Conservation (phyloP, 2,329 filamentous ascomycete species). For the Gliomastix tumulicola region DNA sequence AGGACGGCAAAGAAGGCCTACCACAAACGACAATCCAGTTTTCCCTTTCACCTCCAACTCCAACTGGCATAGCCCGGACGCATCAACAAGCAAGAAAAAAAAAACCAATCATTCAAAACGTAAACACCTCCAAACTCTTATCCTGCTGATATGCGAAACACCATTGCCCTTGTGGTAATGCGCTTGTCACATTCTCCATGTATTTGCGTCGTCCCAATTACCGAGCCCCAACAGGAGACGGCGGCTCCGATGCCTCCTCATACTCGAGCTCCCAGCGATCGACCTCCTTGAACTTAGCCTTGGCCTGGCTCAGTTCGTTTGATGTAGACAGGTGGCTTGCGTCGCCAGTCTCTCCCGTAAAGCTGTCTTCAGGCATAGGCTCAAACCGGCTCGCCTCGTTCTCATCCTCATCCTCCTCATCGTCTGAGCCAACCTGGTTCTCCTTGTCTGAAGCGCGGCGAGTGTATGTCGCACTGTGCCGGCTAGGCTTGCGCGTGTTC, state of each 20-base stretch:
- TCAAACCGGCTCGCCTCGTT: slow-evolving; percentile 31
- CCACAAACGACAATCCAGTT: too few species aligned
- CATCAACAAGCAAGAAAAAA: too few species aligned
- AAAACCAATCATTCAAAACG: too few species aligned
- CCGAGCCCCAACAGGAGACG: slow-evolving; percentile 30
- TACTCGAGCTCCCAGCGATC: slow-evolving; percentile 63
- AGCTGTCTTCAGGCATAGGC: slow-evolving; percentile 37
- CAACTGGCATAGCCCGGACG: too few species aligned
- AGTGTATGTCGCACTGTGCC: slow-evolving; percentile 35
- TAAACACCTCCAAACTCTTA: too few species aligned
- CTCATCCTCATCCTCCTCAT: slow-evolving; percentile 25
- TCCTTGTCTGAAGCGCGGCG: slow-evolving; percentile 50
- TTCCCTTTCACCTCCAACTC: too few species aligned
- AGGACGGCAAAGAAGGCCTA: too few species aligned
- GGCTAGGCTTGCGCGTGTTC: slow-evolving; percentile 13
- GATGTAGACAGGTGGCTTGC: slow-evolving; percentile 27
- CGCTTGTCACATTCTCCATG: not conserved
- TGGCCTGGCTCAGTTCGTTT: slow-evolving; percentile 50
- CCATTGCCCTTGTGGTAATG: too few species aligned
- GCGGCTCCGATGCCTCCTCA: slow-evolving; percentile 51
- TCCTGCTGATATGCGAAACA: too few species aligned
- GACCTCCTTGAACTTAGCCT: slow-evolving; percentile 61
- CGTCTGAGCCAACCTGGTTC: slow-evolving; percentile 34
- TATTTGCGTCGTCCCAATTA: not conserved
- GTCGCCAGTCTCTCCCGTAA: slow-evolving; percentile 24